phyloP scores from a whole-genome alignment of 169 alveolate species.

The Cryptosporidium andersoni region DNA sequence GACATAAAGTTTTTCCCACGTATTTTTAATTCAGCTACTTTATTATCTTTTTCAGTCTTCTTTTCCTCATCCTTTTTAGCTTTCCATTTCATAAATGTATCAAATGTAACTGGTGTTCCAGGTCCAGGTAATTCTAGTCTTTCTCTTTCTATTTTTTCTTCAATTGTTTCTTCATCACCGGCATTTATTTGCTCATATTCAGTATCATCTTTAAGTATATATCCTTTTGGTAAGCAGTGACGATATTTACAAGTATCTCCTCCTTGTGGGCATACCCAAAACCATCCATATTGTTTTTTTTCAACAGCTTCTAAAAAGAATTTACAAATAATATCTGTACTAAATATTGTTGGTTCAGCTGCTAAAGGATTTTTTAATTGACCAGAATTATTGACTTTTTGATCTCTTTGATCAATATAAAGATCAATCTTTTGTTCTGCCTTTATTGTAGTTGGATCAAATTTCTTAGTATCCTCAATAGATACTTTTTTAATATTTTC shows the following conservation, averaged over 20 bases:
- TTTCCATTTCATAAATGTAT: conserved; percentile 91
- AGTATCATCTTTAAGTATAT: conserved; percentile 78
- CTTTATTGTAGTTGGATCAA: conserved; percentile 83
- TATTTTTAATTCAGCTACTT: conserved; percentile 78
- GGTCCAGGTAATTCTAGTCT: conserved; percentile 82
- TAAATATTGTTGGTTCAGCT: conserved; percentile 72
- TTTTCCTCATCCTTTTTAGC: conserved; percentile 80
- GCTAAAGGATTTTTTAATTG: conserved; percentile 31
- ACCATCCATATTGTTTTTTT: conserved; percentile 95
- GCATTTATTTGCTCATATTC: conserved; percentile 70
- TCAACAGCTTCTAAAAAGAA: conserved; percentile 96
- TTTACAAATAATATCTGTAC: conserved; percentile 93
- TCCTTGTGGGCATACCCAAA: conserved; percentile 99
- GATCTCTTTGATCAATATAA: conserved; percentile 93
- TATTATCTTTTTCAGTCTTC: conserved; percentile 77
- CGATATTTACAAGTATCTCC: conserved; percentile 96
- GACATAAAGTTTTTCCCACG: conserved; percentile 75
- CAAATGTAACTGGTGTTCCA: conserved; percentile 91
- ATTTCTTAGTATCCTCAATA: conserved; percentile 75
- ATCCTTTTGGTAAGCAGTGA: conserved; percentile 97
- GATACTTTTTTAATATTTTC: conserved; percentile 84
- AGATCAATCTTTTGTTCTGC: conserved; percentile 91
- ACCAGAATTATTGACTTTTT: conserved; percentile 70
- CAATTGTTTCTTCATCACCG: conserved; percentile 89
- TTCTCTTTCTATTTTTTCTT: conserved; percentile 92